Evolutionary conservation across 768 basidiomycete genomes (phyloP).

Genomic region (Podaxis sp.): DNA sequence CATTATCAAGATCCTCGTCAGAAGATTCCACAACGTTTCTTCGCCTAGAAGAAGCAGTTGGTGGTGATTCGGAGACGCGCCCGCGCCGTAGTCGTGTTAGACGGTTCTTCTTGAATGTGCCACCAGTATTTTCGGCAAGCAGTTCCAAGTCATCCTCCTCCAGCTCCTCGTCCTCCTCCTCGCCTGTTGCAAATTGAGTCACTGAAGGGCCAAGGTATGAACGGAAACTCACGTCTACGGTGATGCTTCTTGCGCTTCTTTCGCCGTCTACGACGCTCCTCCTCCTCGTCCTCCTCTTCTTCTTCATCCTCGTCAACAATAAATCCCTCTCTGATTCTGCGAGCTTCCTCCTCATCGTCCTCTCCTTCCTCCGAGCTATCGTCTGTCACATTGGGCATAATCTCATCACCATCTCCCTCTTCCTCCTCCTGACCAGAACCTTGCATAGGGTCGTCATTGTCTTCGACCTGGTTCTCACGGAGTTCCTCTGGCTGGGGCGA

Average conservation of each 20-base stretch:
- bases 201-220: constrained; percentile 7
- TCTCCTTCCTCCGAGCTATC: constrained; percentile 91
- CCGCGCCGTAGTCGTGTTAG: constrained; percentile 73
- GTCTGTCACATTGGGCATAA: constrained; percentile 57
- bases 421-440: constrained; percentile 54
- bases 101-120: constrained; percentile 66
- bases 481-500: constrained; percentile 45
- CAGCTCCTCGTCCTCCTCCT: constrained; percentile 64
- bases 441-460: constrained; percentile 64
- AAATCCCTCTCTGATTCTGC: constrained; percentile 81
- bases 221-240: constrained; percentile 43
- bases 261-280: constrained; percentile 55
- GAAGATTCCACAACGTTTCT: constrained; percentile 66
- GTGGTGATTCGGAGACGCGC: constrained; percentile 69
- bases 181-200: constrained; percentile 24
- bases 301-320: constrained; percentile 92
- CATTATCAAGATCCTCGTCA: constrained; percentile 71
- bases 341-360: constrained; percentile 87
- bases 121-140: constrained; percentile 89
- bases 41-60: constrained; percentile 58
- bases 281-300: constrained; percentile 74
- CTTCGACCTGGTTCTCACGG: constrained; percentile 28
- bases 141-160: constrained; percentile 93
- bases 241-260: constrained; percentile 72
- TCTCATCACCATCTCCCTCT: constrained; percentile 58